Evolutionary conservation across 2,329 filamentous ascomycete genomes (phyloP).

Genomic region (Fusarium dlaminii): DNA sequence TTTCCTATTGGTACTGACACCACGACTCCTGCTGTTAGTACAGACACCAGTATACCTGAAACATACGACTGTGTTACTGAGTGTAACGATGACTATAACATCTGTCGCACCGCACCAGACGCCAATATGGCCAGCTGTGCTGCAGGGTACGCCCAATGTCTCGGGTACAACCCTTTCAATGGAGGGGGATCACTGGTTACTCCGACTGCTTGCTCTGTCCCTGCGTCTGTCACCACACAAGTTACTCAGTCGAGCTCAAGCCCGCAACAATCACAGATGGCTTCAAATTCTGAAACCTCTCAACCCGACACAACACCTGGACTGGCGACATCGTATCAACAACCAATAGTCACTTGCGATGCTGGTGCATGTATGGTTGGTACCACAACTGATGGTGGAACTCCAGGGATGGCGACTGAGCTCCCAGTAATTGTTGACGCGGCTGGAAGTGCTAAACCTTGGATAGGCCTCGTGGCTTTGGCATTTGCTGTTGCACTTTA

Average conservation of each 20-base stretch:
- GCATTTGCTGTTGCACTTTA: background rate
- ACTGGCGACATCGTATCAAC: background rate
- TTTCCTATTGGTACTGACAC: background rate
- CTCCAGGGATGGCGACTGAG: background rate
- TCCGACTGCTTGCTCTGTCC: background rate
- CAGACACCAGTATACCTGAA: background rate
- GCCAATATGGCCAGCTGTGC: slow-evolving; percentile 11
- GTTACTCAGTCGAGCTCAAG: background rate
- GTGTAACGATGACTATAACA: background rate
- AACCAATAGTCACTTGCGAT: background rate
- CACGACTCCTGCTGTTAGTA: background rate
- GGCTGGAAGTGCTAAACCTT: background rate
- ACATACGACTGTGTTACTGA: slow-evolving; percentile 1
- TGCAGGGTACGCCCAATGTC: background rate
- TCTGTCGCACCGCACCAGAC: background rate
- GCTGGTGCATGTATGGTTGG: background rate
- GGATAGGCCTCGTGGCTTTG: background rate
- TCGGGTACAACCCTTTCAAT: slow-evolving; percentile 10
- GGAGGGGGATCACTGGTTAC: background rate
- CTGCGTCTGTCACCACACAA: background rate
- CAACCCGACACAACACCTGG: background rate
- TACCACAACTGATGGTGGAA: background rate
- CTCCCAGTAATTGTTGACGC: background rate
- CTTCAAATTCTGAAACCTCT: background rate
- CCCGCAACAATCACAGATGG: background rate